Evolutionary conservation across 2,329 filamentous ascomycete genomes (phyloP).

Genomic region (Trichoderma endophyticum): DNA sequence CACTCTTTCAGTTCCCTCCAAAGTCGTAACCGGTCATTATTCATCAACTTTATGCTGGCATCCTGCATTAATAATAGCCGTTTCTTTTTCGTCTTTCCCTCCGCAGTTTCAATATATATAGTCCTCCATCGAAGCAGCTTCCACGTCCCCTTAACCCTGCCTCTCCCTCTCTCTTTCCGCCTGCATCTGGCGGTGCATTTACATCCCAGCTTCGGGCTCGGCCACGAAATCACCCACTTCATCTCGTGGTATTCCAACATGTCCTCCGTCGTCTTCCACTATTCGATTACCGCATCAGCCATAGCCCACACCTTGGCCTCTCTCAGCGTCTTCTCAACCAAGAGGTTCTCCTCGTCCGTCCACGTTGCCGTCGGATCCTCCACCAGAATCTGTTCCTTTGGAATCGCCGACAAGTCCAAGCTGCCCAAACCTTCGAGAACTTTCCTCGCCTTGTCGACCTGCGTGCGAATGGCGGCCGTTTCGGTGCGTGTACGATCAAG

Average conservation of each 20-base stretch:
- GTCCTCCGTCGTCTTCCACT: slow-evolving; percentile 13
- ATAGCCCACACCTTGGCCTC: slow-evolving; percentile 42
- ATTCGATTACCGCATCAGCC: slow-evolving; percentile 41
- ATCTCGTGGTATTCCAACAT: background rate
- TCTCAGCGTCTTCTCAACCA: slow-evolving; percentile 24
- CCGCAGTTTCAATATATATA: background rate
- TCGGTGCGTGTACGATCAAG: slow-evolving; percentile 70
- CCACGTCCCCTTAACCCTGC: no score
- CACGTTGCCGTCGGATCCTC: background rate
- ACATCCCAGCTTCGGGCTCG: background rate
- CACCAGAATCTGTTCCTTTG: background rate
- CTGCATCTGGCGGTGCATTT: background rate
- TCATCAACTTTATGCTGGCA: background rate
- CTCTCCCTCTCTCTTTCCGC: background rate
- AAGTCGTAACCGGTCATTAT: background rate
- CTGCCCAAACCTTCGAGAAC: slow-evolving; percentile 67
- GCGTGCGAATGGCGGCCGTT: slow-evolving; percentile 64
- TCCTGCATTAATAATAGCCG: background rate
- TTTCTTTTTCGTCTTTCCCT: no score
- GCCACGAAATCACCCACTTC: background rate
- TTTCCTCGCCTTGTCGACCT: slow-evolving; percentile 68
- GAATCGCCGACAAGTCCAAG: slow-evolving; percentile 35
- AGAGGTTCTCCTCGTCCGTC: slow-evolving; percentile 18
- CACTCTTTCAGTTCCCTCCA: background rate
- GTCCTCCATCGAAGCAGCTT: background rate